Conservation (phyloP, 768 basidiomycete species). For the Macrolepiota albuminosa region DNA sequence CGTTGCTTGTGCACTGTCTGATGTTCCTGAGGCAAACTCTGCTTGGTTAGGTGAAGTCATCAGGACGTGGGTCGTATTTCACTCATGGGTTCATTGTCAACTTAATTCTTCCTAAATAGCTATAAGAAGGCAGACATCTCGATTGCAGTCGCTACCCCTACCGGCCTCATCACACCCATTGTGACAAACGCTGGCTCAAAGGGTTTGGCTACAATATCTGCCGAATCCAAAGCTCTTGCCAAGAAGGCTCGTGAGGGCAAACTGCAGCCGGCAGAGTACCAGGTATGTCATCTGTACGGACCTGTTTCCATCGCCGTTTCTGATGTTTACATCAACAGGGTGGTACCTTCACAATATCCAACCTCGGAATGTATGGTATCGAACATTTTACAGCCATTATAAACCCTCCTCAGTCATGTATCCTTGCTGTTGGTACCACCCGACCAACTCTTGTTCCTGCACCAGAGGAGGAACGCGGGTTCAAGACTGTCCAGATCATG, state of each 20-base stretch:
- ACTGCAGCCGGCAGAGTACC: conserved; percentile 92
- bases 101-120: conserved; percentile 29
- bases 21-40: conserved; percentile 97
- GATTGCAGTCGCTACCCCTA: conserved; percentile 93
- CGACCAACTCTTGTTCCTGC: conserved; percentile 84
- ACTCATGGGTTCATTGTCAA: neutral
- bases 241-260: conserved; percentile 97
- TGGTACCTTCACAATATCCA: conserved; percentile 98
- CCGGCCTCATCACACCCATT: conserved; percentile 96
- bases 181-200: conserved; percentile 90
- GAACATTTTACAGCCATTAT: conserved; percentile 98
- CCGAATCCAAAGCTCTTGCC: conserved; percentile 88
- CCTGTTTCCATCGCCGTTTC: too few relatives aligned
- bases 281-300: conserved; percentile 41
- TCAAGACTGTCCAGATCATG: conserved; percentile 90
- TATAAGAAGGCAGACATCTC: conserved; percentile 98
- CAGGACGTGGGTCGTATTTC: conserved; percentile 66
- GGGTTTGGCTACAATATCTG: conserved; percentile 88
- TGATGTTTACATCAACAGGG: conserved; percentile 46
- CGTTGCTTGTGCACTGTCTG: conserved; percentile 80
- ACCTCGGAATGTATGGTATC: conserved; percentile 97
- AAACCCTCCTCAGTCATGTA: conserved; percentile 97
- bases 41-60: conserved; percentile 97
- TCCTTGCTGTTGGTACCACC: conserved; percentile 90
- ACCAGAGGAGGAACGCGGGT: conserved; percentile 87